Evolutionary conservation across 768 basidiomycete species (phyloP).

Genomic region (Trametes villosa): DNA sequence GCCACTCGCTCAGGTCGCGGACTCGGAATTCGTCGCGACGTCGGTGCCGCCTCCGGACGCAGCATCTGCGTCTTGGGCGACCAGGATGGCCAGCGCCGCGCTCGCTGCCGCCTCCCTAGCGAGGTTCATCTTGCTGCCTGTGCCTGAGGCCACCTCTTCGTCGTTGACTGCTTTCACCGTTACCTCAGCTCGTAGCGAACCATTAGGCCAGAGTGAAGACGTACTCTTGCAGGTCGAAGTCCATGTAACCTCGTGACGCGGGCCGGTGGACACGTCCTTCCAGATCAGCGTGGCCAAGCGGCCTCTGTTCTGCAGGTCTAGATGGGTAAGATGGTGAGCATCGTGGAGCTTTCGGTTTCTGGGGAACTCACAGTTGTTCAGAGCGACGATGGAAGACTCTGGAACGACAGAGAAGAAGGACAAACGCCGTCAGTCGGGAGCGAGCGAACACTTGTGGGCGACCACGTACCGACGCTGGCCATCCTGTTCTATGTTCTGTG

Average conservation of each 20-base stretch:
- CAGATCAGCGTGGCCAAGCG: constrained; percentile 54
- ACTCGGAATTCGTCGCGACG: background rate
- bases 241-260: constrained; percentile 54
- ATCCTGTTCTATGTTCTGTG: constrained; percentile 15
- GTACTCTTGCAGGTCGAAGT: constrained; percentile 63
- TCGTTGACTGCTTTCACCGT: constrained; percentile 50
- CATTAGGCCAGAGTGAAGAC: constrained; percentile 3
- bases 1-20: constrained; percentile 2
- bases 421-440: background rate
- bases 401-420: background rate
- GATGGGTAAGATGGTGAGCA: background rate
- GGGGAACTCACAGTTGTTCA: constrained; percentile 52
- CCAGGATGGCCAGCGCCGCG: constrained; percentile 12
- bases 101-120: constrained; percentile 23
- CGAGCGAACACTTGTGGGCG: background rate
- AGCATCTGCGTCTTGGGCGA: background rate
- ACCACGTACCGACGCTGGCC: constrained; percentile 10
- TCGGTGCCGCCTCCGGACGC: background rate
- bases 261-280: constrained; percentile 51
- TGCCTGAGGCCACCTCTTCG: constrained; percentile 50
- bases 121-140: constrained; percentile 54
- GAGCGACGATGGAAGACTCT: constrained; percentile 27
- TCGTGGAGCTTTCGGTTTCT: too few species aligned
- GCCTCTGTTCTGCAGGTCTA: constrained; percentile 59
- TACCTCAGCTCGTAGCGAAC: constrained; percentile 9